These are phyloP conservation scores for Aurantiochytrium sp. DNA, from an alignment of 108 stramenopile genomes.

Conservation along the genomic window DNA sequence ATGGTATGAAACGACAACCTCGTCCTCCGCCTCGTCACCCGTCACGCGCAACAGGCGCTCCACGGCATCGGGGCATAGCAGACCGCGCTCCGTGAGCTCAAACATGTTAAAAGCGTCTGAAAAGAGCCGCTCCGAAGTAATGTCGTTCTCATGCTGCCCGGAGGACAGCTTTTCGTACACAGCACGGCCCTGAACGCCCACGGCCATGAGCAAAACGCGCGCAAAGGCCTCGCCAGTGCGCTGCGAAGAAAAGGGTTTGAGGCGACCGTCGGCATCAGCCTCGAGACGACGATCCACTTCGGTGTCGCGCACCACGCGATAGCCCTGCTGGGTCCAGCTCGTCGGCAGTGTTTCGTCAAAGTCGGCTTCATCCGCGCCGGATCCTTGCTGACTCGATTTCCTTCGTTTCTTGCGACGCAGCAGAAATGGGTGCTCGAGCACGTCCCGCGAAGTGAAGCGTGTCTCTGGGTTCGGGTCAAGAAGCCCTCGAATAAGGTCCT, in stretches of 20 bases:
- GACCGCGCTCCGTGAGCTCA: background rate
- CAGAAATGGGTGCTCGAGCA: background rate
- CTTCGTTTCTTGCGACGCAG: background rate
- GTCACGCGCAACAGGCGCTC: background rate
- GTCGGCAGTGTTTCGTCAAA: background rate
- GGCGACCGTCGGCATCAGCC: background rate
- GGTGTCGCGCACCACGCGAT: background rate
- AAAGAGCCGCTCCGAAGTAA: background rate
- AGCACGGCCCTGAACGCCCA: background rate
- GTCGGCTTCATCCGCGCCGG: background rate
- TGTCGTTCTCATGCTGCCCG: background rate
- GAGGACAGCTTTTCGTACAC: background rate
- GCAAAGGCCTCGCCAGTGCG: background rate
- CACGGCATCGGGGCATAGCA: background rate
- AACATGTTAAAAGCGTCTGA: constrained; percentile 9
- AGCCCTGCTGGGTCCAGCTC: constrained; percentile 3
- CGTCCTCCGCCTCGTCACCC: background rate
- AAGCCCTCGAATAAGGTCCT: background rate
- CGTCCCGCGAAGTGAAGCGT: background rate
- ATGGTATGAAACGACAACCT: constrained; percentile 3
- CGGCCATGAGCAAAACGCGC: background rate
- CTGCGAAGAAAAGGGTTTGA: background rate
- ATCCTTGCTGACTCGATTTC: too few species aligned
- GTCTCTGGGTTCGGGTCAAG: background rate
- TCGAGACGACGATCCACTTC: background rate